Evolutionary conservation across 228 moss, liverwort and hornwort species (phyloP).

Genomic region (Sphagnum magellanicum): DNA sequence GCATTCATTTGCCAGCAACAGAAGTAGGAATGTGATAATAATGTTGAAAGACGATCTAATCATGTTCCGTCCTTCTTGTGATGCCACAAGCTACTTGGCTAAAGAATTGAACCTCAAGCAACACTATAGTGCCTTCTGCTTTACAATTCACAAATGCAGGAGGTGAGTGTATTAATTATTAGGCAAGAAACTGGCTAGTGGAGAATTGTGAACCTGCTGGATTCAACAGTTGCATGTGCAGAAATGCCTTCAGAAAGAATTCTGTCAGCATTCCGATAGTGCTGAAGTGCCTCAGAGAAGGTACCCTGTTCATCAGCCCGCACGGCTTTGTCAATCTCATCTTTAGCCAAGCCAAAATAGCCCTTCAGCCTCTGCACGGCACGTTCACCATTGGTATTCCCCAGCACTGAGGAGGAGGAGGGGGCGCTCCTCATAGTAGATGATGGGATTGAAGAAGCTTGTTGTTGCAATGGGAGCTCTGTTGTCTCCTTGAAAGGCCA

Average conservation of each 20-base stretch:
- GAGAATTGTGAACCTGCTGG: constrained; percentile 36
- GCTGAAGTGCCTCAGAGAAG: constrained; percentile 66
- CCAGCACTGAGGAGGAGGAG: constrained; percentile 18
- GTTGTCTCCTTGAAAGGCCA: constrained; percentile 6
- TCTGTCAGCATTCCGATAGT: constrained; percentile 79
- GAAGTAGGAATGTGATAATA: no score
- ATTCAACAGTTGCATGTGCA: constrained; percentile 56
- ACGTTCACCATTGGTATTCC: constrained; percentile 67
- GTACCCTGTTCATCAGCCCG: constrained; percentile 94
- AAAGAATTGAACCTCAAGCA: no score
- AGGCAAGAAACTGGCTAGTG: no score
- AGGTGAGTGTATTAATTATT: no score
- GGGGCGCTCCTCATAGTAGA: not conserved
- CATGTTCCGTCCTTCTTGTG: no score
- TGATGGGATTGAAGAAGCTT: not conserved
- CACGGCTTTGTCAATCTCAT: constrained; percentile 91
- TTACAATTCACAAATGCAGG: no score
- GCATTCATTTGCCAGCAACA: no score
- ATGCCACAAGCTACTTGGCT: no score
- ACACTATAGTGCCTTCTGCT: no score
- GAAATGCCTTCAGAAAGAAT: constrained; percentile 67
- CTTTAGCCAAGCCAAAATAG: constrained; percentile 81
- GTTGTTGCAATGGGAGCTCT: not conserved
- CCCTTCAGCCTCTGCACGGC: constrained; percentile 79
- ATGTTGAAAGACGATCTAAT: no score